phyloP scores from a whole-genome alignment of 2,329 filamentous ascomycete species.

The Didymella glomerata region DNA sequence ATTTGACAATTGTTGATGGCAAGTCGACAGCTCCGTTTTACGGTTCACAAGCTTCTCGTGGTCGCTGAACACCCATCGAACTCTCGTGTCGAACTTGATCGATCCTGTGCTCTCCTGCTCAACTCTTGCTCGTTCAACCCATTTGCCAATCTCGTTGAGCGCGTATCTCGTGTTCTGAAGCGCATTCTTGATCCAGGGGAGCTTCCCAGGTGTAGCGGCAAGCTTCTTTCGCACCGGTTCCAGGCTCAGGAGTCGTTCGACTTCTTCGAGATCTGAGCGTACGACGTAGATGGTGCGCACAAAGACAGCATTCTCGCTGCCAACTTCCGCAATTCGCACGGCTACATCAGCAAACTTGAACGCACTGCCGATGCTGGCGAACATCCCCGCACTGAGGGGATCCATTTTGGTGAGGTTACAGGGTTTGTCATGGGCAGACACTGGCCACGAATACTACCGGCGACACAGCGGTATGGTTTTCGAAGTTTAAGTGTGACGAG shows the following conservation, averaged over 20 bases:
- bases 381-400: slow-evolving; percentile 25
- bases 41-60: slow-evolving; percentile 36
- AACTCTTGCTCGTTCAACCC: slow-evolving; percentile 31
- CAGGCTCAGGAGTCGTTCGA: slow-evolving; percentile 28
- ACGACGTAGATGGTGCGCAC: slow-evolving; percentile 37
- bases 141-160: slow-evolving; percentile 37
- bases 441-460: not conserved
- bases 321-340: slow-evolving; percentile 32
- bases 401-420: slow-evolving; percentile 21
- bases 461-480: not conserved
- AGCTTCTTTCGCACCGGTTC: slow-evolving; percentile 26
- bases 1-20: slow-evolving; percentile 39
- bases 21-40: slow-evolving; percentile 30
- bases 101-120: slow-evolving; percentile 32
- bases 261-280: slow-evolving; percentile 34
- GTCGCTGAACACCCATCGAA: slow-evolving; percentile 36
- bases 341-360: slow-evolving; percentile 39
- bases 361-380: slow-evolving; percentile 32
- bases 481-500: not conserved
- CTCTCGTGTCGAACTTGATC: slow-evolving; percentile 30
- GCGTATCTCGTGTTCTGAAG: slow-evolving; percentile 32
- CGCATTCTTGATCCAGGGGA: slow-evolving; percentile 30
- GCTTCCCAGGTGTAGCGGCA: slow-evolving; percentile 25
- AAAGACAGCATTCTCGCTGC: slow-evolving; percentile 37
- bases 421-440: not conserved